A percentile compares a stretch with the other conserved stretches of the same genome.
Evolutionary conservation across 129 eudicot species (phyloP).

Genomic region (Tagetes erecta): DNA sequence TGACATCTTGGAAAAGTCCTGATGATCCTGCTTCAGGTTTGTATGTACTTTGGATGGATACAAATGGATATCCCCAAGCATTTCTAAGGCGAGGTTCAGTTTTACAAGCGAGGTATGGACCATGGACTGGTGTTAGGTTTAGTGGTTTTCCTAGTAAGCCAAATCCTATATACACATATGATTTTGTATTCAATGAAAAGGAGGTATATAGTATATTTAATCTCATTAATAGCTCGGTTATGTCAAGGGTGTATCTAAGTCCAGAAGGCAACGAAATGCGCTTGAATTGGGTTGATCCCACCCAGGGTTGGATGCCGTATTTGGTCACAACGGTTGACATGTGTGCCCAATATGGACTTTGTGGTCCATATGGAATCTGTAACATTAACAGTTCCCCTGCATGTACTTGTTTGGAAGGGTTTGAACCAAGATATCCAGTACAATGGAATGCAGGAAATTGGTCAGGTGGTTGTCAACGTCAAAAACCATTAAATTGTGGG

Average conservation of each 20-base stretch:
- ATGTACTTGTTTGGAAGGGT: constrained; percentile 44
- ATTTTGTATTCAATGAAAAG: constrained; percentile 18
- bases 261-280: constrained; percentile 7
- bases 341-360: constrained; percentile 19
- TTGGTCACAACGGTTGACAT: not conserved
- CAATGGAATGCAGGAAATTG: constrained; percentile 32
- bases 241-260: not conserved
- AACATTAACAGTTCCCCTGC: constrained; percentile 14
- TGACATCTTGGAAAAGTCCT: constrained; percentile 23
- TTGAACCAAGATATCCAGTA: constrained; percentile 22
- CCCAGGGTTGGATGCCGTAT: constrained; percentile 18
- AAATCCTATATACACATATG: not conserved
- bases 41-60: constrained; percentile 20
- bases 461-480: constrained; percentile 45
- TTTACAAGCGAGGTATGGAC: constrained; percentile 17
- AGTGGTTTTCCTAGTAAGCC: constrained; percentile 14
- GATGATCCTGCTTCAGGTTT: constrained; percentile 37
- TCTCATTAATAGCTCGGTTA: not conserved
- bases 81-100: constrained; percentile 21
- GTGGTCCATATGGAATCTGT: constrained; percentile 47
- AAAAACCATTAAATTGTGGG: not conserved
- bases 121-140: constrained; percentile 29
- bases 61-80: constrained; percentile 35
- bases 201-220: constrained; percentile 6
- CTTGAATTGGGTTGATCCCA: constrained; percentile 8